Base-by-base conservation (phyloP, 805 yeast species). In the Pichia rugopelliculosa region DNA sequence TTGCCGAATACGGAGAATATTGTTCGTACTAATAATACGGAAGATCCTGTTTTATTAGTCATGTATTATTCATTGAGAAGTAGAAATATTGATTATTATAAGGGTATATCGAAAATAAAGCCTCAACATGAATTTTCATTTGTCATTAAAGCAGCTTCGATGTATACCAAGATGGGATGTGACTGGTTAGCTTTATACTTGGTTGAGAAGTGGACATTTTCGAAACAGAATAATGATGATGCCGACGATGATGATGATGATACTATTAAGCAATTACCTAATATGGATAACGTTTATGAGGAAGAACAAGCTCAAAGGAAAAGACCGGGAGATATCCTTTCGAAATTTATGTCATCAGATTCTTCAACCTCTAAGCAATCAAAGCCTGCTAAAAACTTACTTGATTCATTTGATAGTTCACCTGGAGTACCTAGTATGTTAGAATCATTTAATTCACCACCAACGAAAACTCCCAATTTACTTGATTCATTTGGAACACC, bases 111-210 rank as follows among this genome's bases (percentile, higher is more conserved):
- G 6, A 69, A 71, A 8, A 62, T 78, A 10, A 65, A 65, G 25
- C 66, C 71, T 1, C 49, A 52, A 3, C 65, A 64, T 38, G 97
- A 91, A 57, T 78, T 76, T 47, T 69, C 73, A 5, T 81, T 83
- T 57, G 74, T 89, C 15, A 57, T 77, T 12, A 77, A 80, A 52
- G 83, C 82, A 8, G 73, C 85, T 8, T 68, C 74, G 34, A 82
- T 88, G 51, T 86, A 88, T 58, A 73, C 79, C 15, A 71, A 95
- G 48, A 87, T 90, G 96, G 98, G 98, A 0, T 90, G 98, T 66
- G 95, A 90, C 57, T 77, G 80, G 50, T 62, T 91, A 38, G 80
- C 89, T 0, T 59, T 86, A 22, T 73, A 79, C 44, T 61, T 89
- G 41, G 69, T 84, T 1, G 71, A 70, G 42, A 78, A 76, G 50